A percentile compares a stretch with the other conserved stretches of the same genome.
These are phyloP conservation scores for Backusella mclennaniae DNA, from an alignment of 192 early-diverging fungal species.

Conservation along the genomic window DNA sequence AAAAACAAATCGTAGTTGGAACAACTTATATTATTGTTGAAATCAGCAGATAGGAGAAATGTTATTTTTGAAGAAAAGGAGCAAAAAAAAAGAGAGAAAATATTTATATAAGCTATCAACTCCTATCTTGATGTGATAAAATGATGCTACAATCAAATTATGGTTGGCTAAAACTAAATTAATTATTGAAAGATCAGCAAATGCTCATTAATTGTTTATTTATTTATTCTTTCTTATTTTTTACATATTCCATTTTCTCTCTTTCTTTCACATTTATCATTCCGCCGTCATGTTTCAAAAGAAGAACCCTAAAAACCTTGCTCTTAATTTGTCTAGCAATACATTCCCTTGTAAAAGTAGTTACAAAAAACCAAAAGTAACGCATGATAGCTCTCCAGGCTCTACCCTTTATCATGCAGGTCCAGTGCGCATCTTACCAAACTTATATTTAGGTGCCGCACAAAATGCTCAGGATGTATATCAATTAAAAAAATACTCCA, in stretches of 20 bases:
- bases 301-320: conserved; percentile 14
- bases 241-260: not conserved
- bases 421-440: conserved; percentile 62
- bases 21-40: not conserved
- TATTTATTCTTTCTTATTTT: not conserved
- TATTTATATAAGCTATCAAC: conserved; percentile 2
- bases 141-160: conserved; percentile 1
- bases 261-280: not conserved
- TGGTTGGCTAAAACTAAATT: conserved; percentile 15
- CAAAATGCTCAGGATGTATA: conserved; percentile 54
- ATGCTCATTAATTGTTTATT: conserved; percentile 7
- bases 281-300: not conserved
- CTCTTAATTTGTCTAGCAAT: not conserved
- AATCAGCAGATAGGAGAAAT: not conserved
- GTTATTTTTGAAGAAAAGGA: conserved; percentile 6
- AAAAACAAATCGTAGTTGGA: not conserved
- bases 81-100: not conserved
- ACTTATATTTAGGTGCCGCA: conserved; percentile 64
- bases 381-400: not conserved
- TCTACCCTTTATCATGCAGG: conserved; percentile 19
- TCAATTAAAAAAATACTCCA: conserved; percentile 10
- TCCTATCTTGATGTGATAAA: not conserved
- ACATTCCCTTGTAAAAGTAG: not conserved
- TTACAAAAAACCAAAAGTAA: conserved; percentile 3
- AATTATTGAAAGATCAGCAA: conserved; percentile 5